Evolutionary conservation across 345 rosid species (phyloP).

Genomic region (Pistacia integerrima): DNA sequence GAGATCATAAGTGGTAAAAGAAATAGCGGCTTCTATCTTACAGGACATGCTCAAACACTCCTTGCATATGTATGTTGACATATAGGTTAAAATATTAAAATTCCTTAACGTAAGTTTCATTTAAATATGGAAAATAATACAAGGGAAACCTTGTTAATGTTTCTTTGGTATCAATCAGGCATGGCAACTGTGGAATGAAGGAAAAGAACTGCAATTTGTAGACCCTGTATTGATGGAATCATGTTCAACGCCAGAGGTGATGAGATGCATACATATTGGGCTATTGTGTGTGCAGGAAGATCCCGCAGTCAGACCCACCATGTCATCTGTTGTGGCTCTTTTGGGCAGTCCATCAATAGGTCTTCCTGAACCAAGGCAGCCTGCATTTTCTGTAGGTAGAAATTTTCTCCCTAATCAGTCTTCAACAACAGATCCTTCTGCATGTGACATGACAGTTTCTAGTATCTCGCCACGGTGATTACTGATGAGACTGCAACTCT

Average conservation of each 20-base stretch:
- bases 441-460: constrained; percentile 17
- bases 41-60: constrained; percentile 28
- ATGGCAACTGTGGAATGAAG: constrained; percentile 51
- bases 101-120: neutral
- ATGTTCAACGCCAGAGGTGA: constrained; percentile 27
- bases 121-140: neutral
- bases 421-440: constrained; percentile 1
- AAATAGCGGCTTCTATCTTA: constrained; percentile 24
- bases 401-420: neutral
- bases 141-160: neutral
- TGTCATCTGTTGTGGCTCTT: constrained; percentile 43
- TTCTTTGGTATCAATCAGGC: constrained; percentile 21
- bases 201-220: constrained; percentile 38
- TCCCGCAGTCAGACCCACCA: constrained; percentile 47
- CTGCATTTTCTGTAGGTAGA: constrained; percentile 27
- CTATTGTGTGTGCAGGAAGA: constrained; percentile 54
- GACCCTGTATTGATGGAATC: constrained; percentile 38
- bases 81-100: neutral
- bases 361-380: constrained; percentile 26
- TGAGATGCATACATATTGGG: constrained; percentile 48
- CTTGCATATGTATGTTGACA: constrained; percentile 12
- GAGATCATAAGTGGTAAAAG: constrained; percentile 44
- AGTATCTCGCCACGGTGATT: constrained; percentile 13
- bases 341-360: constrained; percentile 30
- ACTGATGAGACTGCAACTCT: too few species aligned